A percentile compares a stretch with the other conserved stretches of the same genome.
Evolutionary conservation across 2,329 filamentous ascomycete genomes (phyloP).

Genomic region (Tolypocladium pustulatum): DNA sequence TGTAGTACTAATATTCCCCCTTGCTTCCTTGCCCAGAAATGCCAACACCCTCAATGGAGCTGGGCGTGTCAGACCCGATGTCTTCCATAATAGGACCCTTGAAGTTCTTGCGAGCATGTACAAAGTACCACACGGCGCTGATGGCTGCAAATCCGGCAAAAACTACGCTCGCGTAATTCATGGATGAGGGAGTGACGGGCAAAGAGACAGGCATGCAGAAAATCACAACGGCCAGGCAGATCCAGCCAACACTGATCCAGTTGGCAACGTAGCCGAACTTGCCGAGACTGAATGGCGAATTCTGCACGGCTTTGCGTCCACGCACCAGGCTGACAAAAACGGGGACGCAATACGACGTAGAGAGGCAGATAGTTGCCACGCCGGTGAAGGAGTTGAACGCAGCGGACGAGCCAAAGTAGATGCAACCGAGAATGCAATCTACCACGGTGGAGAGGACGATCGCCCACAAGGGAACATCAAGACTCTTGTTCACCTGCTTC

Average conservation of each 20-base stretch:
- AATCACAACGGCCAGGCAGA: constrained; percentile 55
- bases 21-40: not conserved
- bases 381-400: constrained; percentile 75
- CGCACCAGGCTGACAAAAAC: constrained; percentile 62
- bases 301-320: constrained; percentile 52
- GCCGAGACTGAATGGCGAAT: constrained; percentile 60
- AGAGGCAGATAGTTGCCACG: constrained; percentile 69
- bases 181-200: constrained; percentile 43
- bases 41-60: not conserved
- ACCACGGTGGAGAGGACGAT: constrained; percentile 58
- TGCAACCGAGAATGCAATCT: constrained; percentile 61
- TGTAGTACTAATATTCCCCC: not conserved
- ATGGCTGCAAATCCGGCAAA: constrained; percentile 52
- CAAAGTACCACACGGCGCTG: constrained; percentile 52
- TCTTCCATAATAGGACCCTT: constrained; percentile 38
- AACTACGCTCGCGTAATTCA: constrained; percentile 62
- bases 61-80: not conserved
- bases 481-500: constrained; percentile 51
- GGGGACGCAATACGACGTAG: constrained; percentile 64
- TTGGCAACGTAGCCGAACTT: constrained; percentile 61
- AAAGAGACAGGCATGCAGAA: constrained; percentile 66
- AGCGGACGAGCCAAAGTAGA: constrained; percentile 68
- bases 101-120: constrained; percentile 52
- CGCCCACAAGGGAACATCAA: constrained; percentile 62
- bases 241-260: constrained; percentile 56